Conservation (phyloP, 305 asterid species). For the Striga hermonthica region DNA sequence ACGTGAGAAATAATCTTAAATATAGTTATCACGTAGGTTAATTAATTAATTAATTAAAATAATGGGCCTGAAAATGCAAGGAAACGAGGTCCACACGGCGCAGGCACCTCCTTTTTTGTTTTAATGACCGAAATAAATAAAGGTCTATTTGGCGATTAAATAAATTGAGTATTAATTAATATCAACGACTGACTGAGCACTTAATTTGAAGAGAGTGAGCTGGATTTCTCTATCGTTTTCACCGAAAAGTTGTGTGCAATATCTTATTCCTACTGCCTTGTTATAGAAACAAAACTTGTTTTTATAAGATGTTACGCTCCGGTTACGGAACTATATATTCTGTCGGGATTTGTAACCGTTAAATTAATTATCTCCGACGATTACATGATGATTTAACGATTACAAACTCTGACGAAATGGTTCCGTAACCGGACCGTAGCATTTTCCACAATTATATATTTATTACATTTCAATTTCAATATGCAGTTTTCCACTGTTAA, state of each 20-base stretch:
- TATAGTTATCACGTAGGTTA: background rate
- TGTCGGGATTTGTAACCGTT: too few species aligned
- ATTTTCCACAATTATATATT: too few species aligned
- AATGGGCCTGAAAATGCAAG: background rate
- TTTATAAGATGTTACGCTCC: too few species aligned
- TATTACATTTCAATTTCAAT: too few species aligned
- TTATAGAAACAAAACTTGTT: background rate
- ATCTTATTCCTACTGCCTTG: background rate
- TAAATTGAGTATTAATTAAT: background rate
- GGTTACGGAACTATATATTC: too few species aligned
- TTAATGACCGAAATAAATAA: background rate
- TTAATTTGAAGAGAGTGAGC: constrained; percentile 28
- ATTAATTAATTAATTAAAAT: too few species aligned
- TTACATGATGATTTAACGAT: too few species aligned
- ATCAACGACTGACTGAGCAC: constrained; percentile 7
- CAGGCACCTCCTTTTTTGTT: background rate
- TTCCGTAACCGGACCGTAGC: too few species aligned
- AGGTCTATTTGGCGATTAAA: background rate
- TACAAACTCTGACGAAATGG: too few species aligned
- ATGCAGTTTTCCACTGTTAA: too few species aligned
- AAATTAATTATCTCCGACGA: too few species aligned
- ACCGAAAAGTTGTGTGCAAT: background rate
- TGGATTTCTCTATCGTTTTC: constrained; percentile 23
- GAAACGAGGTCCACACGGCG: background rate
- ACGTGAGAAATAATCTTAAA: background rate